phyloP scores from a whole-genome alignment of 2,329 filamentous ascomycete species.

The Plectosphaerella plurivora region DNA sequence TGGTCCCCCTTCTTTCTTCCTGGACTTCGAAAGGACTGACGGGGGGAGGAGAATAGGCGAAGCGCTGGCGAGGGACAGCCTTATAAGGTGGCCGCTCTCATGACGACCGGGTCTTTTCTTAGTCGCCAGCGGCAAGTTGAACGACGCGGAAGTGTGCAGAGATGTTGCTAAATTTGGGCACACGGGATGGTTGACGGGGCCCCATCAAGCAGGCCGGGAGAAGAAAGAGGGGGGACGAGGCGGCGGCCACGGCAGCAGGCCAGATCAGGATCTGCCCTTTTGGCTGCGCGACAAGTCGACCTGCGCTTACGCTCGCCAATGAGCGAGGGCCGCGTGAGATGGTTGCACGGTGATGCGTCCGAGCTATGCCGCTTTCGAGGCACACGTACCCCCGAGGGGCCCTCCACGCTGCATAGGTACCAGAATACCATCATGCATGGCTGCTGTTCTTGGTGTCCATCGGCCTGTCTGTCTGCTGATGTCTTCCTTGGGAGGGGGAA shows the following conservation, averaged over 20 bases:
- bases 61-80: slow-evolving; percentile 43
- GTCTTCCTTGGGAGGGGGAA: too few relatives aligned
- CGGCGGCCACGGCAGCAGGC: slow-evolving; percentile 2
- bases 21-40: slow-evolving; percentile 34
- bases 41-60: slow-evolving; percentile 33
- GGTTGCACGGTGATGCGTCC: slow-evolving; percentile 6
- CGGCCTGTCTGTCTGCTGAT: too few relatives aligned
- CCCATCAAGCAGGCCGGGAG: not conserved
- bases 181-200: slow-evolving; percentile 4
- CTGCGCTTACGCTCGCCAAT: slow-evolving; percentile 47
- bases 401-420: not conserved
- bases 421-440: not conserved
- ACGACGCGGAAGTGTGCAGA: slow-evolving; percentile 7
- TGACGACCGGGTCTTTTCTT: slow-evolving; percentile 25
- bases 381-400: not conserved
- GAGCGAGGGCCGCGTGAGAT: slow-evolving; percentile 21
- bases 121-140: slow-evolving; percentile 7
- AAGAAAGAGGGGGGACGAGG: not conserved
- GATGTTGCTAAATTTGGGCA: slow-evolving; percentile 14
- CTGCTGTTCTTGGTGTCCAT: not conserved
- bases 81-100: slow-evolving; percentile 52
- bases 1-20: slow-evolving; percentile 33
- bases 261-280: slow-evolving; percentile 1
- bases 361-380: slow-evolving; percentile 12
- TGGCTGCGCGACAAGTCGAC: slow-evolving; percentile 8